Evolutionary conservation across 2,329 filamentous ascomycete species (phyloP).

Genomic region (Meredithiella fracta): DNA sequence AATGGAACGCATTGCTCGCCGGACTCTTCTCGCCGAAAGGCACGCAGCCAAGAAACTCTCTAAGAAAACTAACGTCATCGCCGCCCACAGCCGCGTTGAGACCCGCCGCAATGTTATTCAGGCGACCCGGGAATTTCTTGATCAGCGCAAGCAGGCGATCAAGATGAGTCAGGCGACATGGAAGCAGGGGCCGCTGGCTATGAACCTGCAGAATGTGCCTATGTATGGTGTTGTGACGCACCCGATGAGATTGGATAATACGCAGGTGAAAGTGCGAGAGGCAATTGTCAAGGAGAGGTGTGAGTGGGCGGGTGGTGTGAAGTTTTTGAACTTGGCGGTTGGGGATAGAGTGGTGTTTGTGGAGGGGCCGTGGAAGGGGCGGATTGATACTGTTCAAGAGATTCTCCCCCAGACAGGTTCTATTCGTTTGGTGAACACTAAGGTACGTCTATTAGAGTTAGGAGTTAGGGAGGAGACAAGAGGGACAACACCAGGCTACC

Average conservation of each 20-base stretch:
- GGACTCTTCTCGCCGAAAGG: conserved; percentile 49
- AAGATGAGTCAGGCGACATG: conserved; percentile 47
- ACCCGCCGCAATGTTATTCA: conserved; percentile 19
- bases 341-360: conserved; percentile 73
- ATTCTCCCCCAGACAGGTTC: conserved; percentile 39
- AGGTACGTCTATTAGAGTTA: conserved; percentile 45
- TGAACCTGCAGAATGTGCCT: conserved; percentile 53
- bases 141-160: conserved; percentile 17
- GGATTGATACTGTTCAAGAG: conserved; percentile 55
- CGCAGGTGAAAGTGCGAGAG: conserved; percentile 19
- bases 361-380: conserved; percentile 63
- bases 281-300: conserved; percentile 28
- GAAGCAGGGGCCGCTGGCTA: conserved; percentile 60
- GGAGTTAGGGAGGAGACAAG: no score
- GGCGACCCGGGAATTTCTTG: conserved; percentile 18
- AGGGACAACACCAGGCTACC: no score
- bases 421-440: conserved; percentile 43
- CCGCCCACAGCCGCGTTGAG: conserved; percentile 19
- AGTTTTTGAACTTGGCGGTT: conserved; percentile 43
- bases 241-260: conserved; percentile 16
- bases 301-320: conserved; percentile 38
- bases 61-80: conserved; percentile 24
- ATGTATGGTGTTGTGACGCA: conserved; percentile 37
- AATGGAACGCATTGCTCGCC: conserved; percentile 54
- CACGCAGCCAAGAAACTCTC: conserved; percentile 35